Base-by-base conservation (phyloP, 2,329 filamentous ascomycete species). In the Ophiocordyceps camponoti-rufipedis region DNA sequence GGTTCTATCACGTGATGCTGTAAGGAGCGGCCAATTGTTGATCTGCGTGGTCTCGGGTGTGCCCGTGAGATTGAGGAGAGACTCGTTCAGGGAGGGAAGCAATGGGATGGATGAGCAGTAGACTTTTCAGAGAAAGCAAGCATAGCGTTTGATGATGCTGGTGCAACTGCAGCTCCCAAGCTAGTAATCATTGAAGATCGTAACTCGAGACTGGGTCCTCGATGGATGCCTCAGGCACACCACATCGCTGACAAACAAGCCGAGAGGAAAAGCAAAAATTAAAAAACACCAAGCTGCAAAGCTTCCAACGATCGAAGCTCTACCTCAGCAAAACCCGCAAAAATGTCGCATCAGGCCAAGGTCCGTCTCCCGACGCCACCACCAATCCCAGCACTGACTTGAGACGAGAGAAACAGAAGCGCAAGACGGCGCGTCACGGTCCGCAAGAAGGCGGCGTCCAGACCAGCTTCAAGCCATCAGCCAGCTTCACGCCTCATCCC, bases 401-500 rank as follows among this genome's bases (percentile, higher is more conserved):
- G 16, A 38, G 13, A 33, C 31, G 32, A 16, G 8, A 38, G 16
- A 38, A 39, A 19, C n/a, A 77, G 73, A 74, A 71, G 56, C 67
- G 71, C 46, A 74, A 73, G 48, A 63, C 66, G 32, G 63, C 61
- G 31, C 58, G 64, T 49, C 63, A 67, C 51, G 62, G 58, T 41
- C 41, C 28, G 14, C 49, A 45, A 16, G 52, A 57, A 48, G 23
- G 23, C 47, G 42, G 78, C 75, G 4, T 76, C 79, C 12, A 9
- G 9, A 12, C 12, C 29, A 39, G 35, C 23, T 58, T 55, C 49
- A 84, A 80, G 57, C 81, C 82, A 4, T 78, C 77, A 5, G 77
- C 80, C 9, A 65, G 80, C 35, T 89, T 85, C 62, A 68, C 72
- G 44, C 78, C 84, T 2, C 69, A 65, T 0, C 69, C 56, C n/a